Conservation (phyloP, 73 alveolate species). For the Blepharisma stoltei region DNA sequence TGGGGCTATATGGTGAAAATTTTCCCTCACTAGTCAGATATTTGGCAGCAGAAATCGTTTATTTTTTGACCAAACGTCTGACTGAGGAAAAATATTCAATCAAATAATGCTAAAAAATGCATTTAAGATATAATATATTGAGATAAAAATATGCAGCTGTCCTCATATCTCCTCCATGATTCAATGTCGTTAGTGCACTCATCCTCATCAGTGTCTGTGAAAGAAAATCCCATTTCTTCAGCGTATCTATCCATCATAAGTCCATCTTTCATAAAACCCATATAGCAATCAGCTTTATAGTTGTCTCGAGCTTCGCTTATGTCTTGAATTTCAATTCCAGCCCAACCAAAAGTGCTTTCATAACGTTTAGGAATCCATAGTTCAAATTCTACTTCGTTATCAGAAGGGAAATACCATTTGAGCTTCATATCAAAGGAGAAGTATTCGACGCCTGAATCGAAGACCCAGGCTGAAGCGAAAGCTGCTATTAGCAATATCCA, state of each 20-base stretch:
- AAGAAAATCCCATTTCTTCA: not conserved
- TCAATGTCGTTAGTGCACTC: conserved; percentile 1
- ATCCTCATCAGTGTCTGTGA: not conserved
- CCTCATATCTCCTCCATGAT: not conserved
- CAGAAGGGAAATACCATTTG: not conserved
- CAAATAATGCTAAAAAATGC: too few species aligned
- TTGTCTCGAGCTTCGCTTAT: not conserved
- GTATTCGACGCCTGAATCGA: not conserved
- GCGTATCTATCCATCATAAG: conserved; percentile 2
- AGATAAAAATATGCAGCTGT: too few species aligned
- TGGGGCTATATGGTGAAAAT: too few species aligned
- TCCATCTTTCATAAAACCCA: not conserved
- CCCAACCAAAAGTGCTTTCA: not conserved
- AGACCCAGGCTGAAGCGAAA: not conserved
- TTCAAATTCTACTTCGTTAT: not conserved
- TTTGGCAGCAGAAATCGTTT: too few species aligned
- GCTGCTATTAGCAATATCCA: not conserved
- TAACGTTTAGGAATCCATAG: not conserved
- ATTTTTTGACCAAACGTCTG: too few species aligned
- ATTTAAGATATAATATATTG: too few species aligned
- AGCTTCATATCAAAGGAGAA: not conserved
- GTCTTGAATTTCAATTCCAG: not conserved
- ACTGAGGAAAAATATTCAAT: too few species aligned
- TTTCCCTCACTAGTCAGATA: too few species aligned
- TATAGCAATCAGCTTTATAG: not conserved